A percentile compares a stretch with the other conserved stretches of the same genome.
phyloP scores from a whole-genome alignment of 2,329 filamentous ascomycete species.

The Byssothecium circinans region DNA sequence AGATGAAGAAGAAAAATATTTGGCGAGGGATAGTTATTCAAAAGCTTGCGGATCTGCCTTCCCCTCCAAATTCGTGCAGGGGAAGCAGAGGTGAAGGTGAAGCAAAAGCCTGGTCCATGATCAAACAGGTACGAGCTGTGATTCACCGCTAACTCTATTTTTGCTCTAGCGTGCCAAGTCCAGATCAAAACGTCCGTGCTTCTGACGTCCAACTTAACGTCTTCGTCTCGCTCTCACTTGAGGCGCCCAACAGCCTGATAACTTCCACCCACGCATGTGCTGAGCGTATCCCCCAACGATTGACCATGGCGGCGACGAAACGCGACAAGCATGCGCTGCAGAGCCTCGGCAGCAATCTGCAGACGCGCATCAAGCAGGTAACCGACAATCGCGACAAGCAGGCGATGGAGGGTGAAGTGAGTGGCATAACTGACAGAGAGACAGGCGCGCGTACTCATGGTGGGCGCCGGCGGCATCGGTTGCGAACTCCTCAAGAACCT shows the following conservation, averaged over 20 bases:
- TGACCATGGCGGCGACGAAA: slow-evolving; percentile 41
- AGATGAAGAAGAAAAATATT: slow-evolving; percentile 1
- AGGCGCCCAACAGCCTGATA: slow-evolving; percentile 4
- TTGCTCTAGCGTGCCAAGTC: slow-evolving; percentile 24
- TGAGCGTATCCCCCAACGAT: slow-evolving; percentile 1
- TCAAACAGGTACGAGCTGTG: too few relatives aligned
- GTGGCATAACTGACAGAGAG: slow-evolving; percentile 25
- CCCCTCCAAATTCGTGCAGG: neutral
- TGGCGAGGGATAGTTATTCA: neutral
- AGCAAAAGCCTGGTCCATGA: too few relatives aligned
- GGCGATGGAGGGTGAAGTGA: slow-evolving; percentile 7
- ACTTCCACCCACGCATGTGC: slow-evolving; percentile 18
- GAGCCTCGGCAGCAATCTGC: slow-evolving; percentile 63
- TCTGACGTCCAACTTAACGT: slow-evolving; percentile 8
- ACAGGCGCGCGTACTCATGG: slow-evolving; percentile 85
- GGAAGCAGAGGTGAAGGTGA: neutral
- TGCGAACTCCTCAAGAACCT: slow-evolving; percentile 98
- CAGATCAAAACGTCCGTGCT: slow-evolving; percentile 8
- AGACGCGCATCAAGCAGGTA: slow-evolving; percentile 71
- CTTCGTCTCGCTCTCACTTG: slow-evolving; percentile 4
- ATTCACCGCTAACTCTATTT: slow-evolving; percentile 5
- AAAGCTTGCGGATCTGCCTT: neutral
- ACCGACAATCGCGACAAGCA: slow-evolving; percentile 15
- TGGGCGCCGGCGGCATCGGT: slow-evolving; percentile 94
- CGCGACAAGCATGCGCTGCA: slow-evolving; percentile 57